These are phyloP conservation scores for Myxozyma vanderwaltii DNA, from an alignment of 805 yeast species.

Conservation along the genomic window DNA sequence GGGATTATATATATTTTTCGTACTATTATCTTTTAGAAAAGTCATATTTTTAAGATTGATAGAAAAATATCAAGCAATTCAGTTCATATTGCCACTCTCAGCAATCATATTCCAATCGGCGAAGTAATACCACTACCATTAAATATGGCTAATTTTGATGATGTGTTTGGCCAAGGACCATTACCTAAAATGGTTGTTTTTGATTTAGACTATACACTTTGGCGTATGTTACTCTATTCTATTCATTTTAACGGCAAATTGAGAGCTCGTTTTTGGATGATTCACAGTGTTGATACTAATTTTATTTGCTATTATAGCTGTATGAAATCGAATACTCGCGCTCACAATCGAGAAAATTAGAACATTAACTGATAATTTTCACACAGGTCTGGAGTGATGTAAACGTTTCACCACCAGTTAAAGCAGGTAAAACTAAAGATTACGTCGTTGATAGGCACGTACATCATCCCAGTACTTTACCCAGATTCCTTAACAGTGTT, in stretches of 20 bases:
- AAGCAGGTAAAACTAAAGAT: constrained; percentile 42
- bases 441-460: constrained; percentile 50
- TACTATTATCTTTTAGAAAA: too few species aligned
- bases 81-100: too few species aligned
- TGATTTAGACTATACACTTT: constrained; percentile 73
- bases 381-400: constrained; percentile 71
- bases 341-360: not conserved
- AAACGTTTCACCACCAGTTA: constrained; percentile 61
- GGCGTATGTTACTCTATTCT: constrained; percentile 54
- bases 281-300: not conserved
- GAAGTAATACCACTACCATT: too few species aligned
- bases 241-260: too few species aligned
- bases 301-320: constrained; percentile 16
- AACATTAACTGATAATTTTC: not conserved
- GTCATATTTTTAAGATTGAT: too few species aligned
- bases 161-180: constrained; percentile 2
- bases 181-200: constrained; percentile 63
- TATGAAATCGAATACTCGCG: too few species aligned
- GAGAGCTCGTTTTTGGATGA: not conserved
- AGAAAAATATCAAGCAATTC: too few species aligned
- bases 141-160: not conserved
- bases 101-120: too few species aligned
- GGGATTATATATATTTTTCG: too few species aligned
- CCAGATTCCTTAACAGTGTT: too few species aligned
- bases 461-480: too few species aligned